phyloP scores from a whole-genome alignment of 2,329 filamentous ascomycete genomes.

The Pyricularia pennisetigena region DNA sequence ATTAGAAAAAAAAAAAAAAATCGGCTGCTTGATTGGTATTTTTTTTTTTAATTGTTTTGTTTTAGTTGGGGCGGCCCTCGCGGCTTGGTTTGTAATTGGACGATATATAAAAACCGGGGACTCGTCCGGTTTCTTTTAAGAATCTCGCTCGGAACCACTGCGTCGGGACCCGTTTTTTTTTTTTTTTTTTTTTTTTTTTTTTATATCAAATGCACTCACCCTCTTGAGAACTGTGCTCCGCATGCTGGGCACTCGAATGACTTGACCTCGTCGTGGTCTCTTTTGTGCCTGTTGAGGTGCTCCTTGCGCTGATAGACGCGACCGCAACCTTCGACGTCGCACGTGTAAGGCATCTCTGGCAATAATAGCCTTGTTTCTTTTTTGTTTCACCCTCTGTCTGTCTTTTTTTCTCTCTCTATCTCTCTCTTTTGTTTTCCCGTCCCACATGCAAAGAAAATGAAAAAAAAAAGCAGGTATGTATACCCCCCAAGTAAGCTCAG shows the following conservation, averaged over 20 bases:
- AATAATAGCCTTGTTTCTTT: too few relatives aligned
- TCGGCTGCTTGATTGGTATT: neutral
- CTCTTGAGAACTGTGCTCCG: conserved; percentile 2
- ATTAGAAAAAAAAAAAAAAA: neutral
- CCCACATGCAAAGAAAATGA: neutral
- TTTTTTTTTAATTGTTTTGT: neutral
- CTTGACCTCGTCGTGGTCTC: neutral
- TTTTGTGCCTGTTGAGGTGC: neutral
- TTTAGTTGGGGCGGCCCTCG: neutral
- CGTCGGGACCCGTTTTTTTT: neutral
- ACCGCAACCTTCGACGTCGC: neutral
- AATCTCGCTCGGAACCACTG: neutral
- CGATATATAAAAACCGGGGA: neutral
- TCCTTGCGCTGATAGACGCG: conserved; percentile 3
- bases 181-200: neutral
- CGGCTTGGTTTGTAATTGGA: neutral
- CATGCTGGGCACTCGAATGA: conserved; percentile 2
- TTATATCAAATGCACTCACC: neutral
- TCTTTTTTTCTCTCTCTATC: too few relatives aligned
- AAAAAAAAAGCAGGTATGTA: neutral
- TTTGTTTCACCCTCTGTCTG: too few relatives aligned
- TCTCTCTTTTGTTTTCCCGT: neutral
- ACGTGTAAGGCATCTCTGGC: neutral
- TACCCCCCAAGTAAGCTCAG: neutral
- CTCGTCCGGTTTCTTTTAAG: neutral